A percentile compares a stretch with the other conserved stretches of the same genome.
Evolutionary conservation across 768 basidiomycete species (phyloP).

Genomic region (Boletellus emodensis): DNA sequence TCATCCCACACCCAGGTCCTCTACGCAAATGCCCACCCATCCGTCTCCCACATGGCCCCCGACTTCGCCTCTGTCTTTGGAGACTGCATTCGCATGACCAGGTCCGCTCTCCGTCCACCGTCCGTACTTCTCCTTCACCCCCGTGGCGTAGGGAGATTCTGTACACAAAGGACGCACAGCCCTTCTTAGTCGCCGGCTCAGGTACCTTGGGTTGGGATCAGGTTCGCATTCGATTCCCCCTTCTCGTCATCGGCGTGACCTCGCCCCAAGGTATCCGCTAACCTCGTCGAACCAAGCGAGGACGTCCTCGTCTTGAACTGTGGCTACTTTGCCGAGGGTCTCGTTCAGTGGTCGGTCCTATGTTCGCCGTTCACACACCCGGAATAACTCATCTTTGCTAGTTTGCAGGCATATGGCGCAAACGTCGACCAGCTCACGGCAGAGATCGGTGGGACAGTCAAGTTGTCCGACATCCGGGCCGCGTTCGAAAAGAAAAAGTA

Average conservation of each 20-base stretch:
- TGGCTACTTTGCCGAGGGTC: conserved; percentile 93
- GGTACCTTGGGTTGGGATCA: conserved; percentile 98
- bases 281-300: conserved; percentile 81
- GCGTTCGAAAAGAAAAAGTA: conserved; percentile 78
- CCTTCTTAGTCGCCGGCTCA: conserved; percentile 90
- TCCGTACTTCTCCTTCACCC: conserved; percentile 2
- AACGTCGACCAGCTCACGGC: conserved; percentile 82
- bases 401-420: conserved; percentile 85
- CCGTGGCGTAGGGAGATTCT: conserved; percentile 56
- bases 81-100: conserved; percentile 81
- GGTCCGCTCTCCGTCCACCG: conserved; percentile 34
- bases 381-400: conserved; percentile 23
- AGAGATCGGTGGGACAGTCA: conserved; percentile 73
- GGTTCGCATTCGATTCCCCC: conserved; percentile 35
- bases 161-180: conserved; percentile 74
- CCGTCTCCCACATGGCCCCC: conserved; percentile 82
- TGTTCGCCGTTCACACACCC: not conserved
- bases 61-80: conserved; percentile 89
- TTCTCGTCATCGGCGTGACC: not conserved
- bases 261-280: conserved; percentile 70
- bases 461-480: conserved; percentile 52
- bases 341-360: conserved; percentile 68
- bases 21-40: conserved; percentile 88
- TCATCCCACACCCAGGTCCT: conserved; percentile 54
- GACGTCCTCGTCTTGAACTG: conserved; percentile 79